phyloP scores from a whole-genome alignment of 208 protist genomes.

The Trypanosoma avium region DNA sequence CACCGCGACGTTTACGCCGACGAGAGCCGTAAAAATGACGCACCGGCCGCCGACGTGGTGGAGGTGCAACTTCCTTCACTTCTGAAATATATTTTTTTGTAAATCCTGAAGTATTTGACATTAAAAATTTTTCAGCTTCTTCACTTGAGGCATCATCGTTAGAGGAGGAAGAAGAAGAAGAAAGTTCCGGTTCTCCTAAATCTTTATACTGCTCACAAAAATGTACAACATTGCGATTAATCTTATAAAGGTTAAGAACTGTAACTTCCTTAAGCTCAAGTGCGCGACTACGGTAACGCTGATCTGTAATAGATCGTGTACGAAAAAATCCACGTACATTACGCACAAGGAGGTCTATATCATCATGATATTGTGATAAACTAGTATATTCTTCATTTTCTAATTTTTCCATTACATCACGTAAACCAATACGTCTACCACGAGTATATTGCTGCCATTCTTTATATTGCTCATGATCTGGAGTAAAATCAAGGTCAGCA shows the following conservation, averaged over 20 bases:
- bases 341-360: constrained; percentile 73
- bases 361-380: constrained; percentile 86
- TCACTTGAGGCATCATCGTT: too few relatives aligned
- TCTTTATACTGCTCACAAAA: constrained; percentile 80
- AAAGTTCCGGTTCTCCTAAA: constrained; percentile 44
- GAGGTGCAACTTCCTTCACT: neutral
- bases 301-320: constrained; percentile 46
- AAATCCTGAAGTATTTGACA: neutral
- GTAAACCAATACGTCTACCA: constrained; percentile 52
- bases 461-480: constrained; percentile 43
- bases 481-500: constrained; percentile 67
- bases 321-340: constrained; percentile 85
- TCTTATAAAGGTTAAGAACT: constrained; percentile 80
- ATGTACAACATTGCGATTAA: constrained; percentile 68
- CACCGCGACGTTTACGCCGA: constrained; percentile 27
- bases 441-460: constrained; percentile 65
- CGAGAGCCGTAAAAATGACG: constrained; percentile 31
- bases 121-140: too few relatives aligned
- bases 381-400: constrained; percentile 76
- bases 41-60: constrained; percentile 1
- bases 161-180: constrained; percentile 17
- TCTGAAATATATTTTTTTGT: too few relatives aligned
- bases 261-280: constrained; percentile 80
- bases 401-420: constrained; percentile 72
- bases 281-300: constrained; percentile 67